Conservation (phyloP, 2,329 filamentous ascomycete species). For the Penicillium sp. region DNA sequence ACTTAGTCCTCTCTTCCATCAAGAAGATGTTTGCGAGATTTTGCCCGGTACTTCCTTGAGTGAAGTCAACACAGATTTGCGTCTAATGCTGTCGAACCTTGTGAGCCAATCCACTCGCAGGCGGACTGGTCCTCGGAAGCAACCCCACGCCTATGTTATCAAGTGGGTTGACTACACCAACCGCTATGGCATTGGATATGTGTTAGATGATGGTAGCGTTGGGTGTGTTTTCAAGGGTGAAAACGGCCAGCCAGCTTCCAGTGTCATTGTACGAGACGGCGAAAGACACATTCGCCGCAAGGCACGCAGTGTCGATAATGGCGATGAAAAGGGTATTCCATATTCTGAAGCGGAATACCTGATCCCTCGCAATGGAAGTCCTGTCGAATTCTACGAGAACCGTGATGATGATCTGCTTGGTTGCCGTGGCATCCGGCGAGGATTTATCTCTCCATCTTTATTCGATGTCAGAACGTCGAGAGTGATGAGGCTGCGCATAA, state of each 20-base stretch:
- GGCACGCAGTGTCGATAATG: conserved; percentile 39
- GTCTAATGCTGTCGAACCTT: conserved; percentile 40
- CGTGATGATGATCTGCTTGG: conserved; percentile 33
- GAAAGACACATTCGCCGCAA: conserved; percentile 49
- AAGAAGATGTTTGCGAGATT: conserved; percentile 37
- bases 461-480: conserved; percentile 40
- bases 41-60: conserved; percentile 40
- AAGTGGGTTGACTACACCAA: conserved; percentile 57
- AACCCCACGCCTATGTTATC: conserved; percentile 48
- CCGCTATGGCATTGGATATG: conserved; percentile 53
- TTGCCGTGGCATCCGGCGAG: conserved; percentile 41
- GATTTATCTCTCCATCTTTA: conserved; percentile 39
- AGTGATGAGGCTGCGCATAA: conserved; percentile 36
- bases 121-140: conserved; percentile 27
- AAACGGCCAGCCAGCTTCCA: conserved; percentile 44
- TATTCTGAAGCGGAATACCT: conserved; percentile 47
- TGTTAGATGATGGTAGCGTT: conserved; percentile 52
- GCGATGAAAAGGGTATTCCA: conserved; percentile 23
- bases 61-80: conserved; percentile 42
- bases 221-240: conserved; percentile 52
- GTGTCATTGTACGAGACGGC: conserved; percentile 48
- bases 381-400: conserved; percentile 52
- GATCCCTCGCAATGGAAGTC: conserved; percentile 42
- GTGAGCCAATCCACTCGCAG: conserved; percentile 33
- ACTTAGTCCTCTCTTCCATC: conserved; percentile 38